Evolutionary conservation across 1,139 yeast species (phyloP), one percentile per base, ranked within the genome.

Genomic region (Yamadazyma friedrichii): DNA sequence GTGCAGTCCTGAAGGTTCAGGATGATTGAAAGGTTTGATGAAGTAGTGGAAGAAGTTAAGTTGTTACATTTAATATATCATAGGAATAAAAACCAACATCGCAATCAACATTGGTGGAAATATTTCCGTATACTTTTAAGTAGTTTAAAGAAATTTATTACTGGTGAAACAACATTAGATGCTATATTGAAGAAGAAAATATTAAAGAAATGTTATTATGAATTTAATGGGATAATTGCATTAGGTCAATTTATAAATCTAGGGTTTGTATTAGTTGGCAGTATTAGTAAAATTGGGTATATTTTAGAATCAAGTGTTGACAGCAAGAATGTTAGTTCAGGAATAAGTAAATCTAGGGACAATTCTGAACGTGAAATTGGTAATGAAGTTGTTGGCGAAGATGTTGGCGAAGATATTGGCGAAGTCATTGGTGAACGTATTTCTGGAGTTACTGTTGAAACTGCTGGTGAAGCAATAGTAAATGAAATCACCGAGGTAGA

Each of bases 231-330:
- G 0, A 71, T 89, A 0, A 67, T 88, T 6, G 82, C 86, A 0
- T 70, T 85, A 44, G 95, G 93, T 0, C 96, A 89, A 55, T 89
- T 83, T 55, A 71, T 88, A 6, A 74, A 84, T 2, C 61, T 88
- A 11, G 96, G 95, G 1, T 71, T 89, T 47, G 78, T 86, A 0
- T 59, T 88, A 37, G 54, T 88, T 4, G 95, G 87, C 0, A 44
- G 67, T 16, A 50, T 80, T 33, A 74, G 88, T 1, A 70, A 72
- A 44, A 54, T 87, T 3, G 60, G 69, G 47, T 46, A 48, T 2
- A 38, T 70, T 32, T 58, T 75, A 32, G 15, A 27, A 52, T 55
- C 6, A 15, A 28, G 8, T 20, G 5, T 20, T 20, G 24, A 20
- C 8, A 20, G 8, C 8, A 20, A 20, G 5, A 20, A 20, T 20